These are phyloP conservation scores for Scalesia atractyloides DNA, from an alignment of 129 eudicot genomes.

Conservation along the genomic window DNA sequence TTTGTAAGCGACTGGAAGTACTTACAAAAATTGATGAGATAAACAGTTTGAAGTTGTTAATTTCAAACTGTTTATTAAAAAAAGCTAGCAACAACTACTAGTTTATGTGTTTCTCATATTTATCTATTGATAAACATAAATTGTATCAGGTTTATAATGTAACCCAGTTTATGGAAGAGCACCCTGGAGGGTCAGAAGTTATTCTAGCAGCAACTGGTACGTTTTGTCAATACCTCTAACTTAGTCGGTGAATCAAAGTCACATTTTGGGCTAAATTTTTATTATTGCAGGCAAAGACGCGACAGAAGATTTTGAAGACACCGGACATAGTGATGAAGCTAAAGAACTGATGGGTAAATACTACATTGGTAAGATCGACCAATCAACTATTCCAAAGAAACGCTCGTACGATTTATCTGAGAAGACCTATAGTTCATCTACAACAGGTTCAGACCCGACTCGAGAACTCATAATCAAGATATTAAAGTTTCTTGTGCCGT, in stretches of 20 bases:
- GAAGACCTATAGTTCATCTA: not conserved
- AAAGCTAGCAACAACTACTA: no score
- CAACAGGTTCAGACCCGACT: slow-evolving; percentile 12
- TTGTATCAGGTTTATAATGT: slow-evolving; percentile 67
- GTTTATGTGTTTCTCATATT: not conserved
- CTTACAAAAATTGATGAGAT: no score
- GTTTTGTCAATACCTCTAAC: not conserved
- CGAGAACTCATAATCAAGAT: slow-evolving; percentile 2
- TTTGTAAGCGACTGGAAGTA: no score
- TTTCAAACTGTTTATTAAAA: no score
- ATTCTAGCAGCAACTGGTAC: slow-evolving; percentile 71
- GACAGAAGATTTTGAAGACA: slow-evolving; percentile 1
- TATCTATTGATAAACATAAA: not conserved
- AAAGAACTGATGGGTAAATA: slow-evolving; percentile 14
- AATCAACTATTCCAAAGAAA: slow-evolving; percentile 17
- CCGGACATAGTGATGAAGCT: slow-evolving; percentile 17
- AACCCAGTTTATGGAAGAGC: slow-evolving; percentile 71
- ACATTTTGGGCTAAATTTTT: not conserved
- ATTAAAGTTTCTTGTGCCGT: slow-evolving; percentile 25
- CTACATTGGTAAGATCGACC: slow-evolving; percentile 19
- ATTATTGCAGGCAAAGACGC: slow-evolving; percentile 7
- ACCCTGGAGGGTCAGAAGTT: slow-evolving; percentile 85
- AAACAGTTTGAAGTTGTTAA: no score
- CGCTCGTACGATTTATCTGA: not conserved
- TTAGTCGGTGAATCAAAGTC: not conserved